Evolutionary conservation across 208 protist genomes (phyloP), one percentile per base, ranked within the genome.

Genomic region (Wallacemonas sp.): DNA sequence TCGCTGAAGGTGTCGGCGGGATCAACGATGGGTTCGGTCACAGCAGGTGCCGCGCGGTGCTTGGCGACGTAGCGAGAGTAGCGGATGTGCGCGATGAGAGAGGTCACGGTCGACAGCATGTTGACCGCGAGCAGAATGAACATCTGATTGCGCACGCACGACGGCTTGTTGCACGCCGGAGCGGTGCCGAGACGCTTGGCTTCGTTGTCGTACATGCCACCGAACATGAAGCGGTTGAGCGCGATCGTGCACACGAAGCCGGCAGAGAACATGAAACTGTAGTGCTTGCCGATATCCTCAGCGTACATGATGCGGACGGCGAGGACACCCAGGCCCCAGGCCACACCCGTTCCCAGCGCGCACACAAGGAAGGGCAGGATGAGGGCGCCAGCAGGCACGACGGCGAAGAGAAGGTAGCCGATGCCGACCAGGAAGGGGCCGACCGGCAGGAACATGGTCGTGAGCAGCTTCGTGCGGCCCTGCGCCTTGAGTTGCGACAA

Each of bases 201-300:
- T 56, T 85, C 71, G 23, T 68, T 69, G 61, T 91, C 87, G 62
- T 85, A 94, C 74, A 94, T 82, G 44, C 47, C 74, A 19, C 87
- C 87, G 33, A 91, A 94, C 84, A 90, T 90, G 66, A 91, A 87
- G 49, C 74, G 81, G 63, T 94, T 94, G n/a, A 94, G 61, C 33
- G 71, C 73, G 62, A 94, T 87, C 26, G 80, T 85, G 65, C 78
- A 78, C 43, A 88, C 73, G 41, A 90, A 77, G 54, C 77, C 84
- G 3, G 80, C 83, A 1, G 73, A 75, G 60, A 81, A 94, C 70
- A 82, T 85, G 58, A 89, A 91, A 63, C 90, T 94, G 76, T 94
- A 94, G 73, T 90, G 84, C 66, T 94, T 94, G 36, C 84, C 87
- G 43, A 91, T 70, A 56, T 94, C 87, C 14, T 78, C 44, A 0